Percentiles rank a stretch among this genome's conserved stretches.
These are phyloP conservation scores for Onygenales sp. DNA, from an alignment of 2,329 filamentous ascomycete genomes.

Conservation along the genomic window DNA sequence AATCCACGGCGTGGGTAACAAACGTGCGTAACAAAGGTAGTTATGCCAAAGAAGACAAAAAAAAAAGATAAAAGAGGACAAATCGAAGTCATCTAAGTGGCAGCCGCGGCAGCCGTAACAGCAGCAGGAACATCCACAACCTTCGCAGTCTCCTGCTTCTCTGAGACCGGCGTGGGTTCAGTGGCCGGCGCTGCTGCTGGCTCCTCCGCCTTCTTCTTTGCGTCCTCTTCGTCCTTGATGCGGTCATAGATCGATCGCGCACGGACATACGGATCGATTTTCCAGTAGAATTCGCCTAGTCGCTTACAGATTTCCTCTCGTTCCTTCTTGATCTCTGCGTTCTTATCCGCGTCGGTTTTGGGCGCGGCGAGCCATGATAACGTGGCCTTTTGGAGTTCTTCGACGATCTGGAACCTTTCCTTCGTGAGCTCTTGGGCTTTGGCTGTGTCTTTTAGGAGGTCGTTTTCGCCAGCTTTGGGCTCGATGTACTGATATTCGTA, in stretches of 20 bases:
- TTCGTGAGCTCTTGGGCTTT: slow-evolving; percentile 55
- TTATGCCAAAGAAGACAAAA: not conserved
- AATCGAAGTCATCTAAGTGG: not conserved
- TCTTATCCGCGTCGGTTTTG: slow-evolving; percentile 35
- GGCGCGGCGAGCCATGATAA: slow-evolving; percentile 60
- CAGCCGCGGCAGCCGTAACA: not conserved
- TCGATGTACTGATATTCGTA: slow-evolving; percentile 80
- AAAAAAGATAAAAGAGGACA: not conserved
- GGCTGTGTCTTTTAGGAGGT: slow-evolving; percentile 56
- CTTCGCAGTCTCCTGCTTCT: not conserved
- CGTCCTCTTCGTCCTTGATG: slow-evolving; percentile 21
- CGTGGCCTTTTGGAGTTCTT: slow-evolving; percentile 65
- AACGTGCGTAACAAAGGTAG: not conserved
- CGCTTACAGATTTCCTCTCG: slow-evolving; percentile 53
- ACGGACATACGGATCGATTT: slow-evolving; percentile 74
- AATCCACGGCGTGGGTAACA: not conserved
- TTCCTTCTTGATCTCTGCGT: slow-evolving; percentile 44
- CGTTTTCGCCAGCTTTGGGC: slow-evolving; percentile 66
- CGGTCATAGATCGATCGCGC: slow-evolving; percentile 81
- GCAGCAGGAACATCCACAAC: not conserved
- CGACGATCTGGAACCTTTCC: slow-evolving; percentile 56
- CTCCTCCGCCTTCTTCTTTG: slow-evolving; percentile 2
- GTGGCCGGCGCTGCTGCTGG: not conserved
- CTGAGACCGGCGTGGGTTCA: not conserved
- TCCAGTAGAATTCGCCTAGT: slow-evolving; percentile 74